phyloP scores from a whole-genome alignment of 345 rosid genomes.

The Mercurialis annua region DNA sequence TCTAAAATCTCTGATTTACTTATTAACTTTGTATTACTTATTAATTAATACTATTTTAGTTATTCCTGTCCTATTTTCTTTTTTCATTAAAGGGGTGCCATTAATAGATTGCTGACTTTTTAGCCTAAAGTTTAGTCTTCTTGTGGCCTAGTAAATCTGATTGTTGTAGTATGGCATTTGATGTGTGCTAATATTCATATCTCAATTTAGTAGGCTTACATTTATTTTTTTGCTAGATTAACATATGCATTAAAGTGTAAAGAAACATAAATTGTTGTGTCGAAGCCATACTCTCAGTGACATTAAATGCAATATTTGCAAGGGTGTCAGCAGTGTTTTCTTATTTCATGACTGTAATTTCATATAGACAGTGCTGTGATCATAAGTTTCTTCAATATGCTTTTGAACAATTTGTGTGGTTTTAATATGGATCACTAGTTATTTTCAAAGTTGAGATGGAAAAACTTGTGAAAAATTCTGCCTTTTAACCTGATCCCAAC shows the following conservation, averaged over 20 bases:
- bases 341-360: not conserved
- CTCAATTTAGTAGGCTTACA: no score
- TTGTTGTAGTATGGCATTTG: no score
- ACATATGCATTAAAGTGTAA: not conserved
- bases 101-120: not conserved
- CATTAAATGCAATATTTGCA: not conserved
- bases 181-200: no score
- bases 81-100: not conserved
- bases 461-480: not conserved
- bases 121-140: no score
- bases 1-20: no score
- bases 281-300: not conserved
- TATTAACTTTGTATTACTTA: no score
- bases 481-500: not conserved
- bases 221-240: no score
- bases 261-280: not conserved
- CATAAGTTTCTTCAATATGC: not conserved
- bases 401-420: not conserved
- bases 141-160: no score
- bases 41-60: no score
- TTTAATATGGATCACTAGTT: not conserved
- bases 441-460: not conserved
- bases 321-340: not conserved
- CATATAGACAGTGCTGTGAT: not conserved
- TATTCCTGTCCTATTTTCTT: not conserved